phyloP scores from a whole-genome alignment of 441 rosid genomes.

The Pelargonium cotyledonis region DNA sequence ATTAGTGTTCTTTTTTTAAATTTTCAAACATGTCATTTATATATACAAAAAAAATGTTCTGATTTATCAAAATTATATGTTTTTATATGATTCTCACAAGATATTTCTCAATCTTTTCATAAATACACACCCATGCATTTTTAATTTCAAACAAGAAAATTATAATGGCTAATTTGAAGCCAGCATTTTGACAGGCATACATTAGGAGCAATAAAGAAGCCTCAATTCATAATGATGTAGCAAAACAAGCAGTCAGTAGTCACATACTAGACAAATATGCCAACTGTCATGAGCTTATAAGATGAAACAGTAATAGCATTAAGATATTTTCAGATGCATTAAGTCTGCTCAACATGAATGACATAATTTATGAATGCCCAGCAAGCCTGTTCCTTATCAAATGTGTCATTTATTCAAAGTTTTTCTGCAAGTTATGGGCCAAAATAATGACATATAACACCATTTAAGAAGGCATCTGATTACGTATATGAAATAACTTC shows the following conservation, averaged over 20 bases:
- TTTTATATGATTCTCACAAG: neutral
- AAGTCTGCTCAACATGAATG: neutral
- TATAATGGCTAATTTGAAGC: neutral
- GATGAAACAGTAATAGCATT: neutral
- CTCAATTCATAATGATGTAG: neutral
- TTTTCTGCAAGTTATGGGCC: neutral
- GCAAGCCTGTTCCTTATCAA: neutral
- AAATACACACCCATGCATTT: neutral
- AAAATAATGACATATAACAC: neutral
- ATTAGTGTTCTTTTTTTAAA: neutral
- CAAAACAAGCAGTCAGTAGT: neutral
- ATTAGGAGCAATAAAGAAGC: neutral
- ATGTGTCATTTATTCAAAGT: neutral
- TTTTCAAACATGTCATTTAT: neutral
- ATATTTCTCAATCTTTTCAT: neutral
- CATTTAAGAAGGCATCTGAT: constrained; percentile 3
- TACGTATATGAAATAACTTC: neutral
- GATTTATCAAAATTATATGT: neutral
- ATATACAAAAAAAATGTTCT: neutral
- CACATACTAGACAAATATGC: neutral
- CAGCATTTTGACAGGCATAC: neutral
- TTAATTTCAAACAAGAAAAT: neutral
- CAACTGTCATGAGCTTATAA: neutral
- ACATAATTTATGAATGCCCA: neutral
- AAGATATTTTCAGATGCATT: neutral